Base-by-base conservation (phyloP, 2,329 filamentous ascomycete species). In the Ophiostoma sp. region DNA sequence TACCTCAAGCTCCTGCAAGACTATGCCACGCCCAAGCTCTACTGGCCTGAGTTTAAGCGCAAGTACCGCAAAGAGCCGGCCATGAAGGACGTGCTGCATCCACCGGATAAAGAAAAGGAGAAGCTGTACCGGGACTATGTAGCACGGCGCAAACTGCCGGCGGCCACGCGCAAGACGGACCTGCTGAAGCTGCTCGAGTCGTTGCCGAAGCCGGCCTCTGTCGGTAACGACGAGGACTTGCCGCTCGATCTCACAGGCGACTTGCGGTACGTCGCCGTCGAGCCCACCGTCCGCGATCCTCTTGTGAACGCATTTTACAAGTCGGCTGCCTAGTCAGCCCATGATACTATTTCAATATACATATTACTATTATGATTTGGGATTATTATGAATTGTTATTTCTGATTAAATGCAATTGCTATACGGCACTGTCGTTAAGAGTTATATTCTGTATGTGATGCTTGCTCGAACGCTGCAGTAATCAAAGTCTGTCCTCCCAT, bases 21-120 rank as follows among this genome's bases (percentile, higher is more conserved):
- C 65, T 86, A 92, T 73, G 94, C 93, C 0, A 95, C 89, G 0
- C 89, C 92, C 0, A 98, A 97, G 79, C 83, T 99, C 0, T 99
- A 96, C 81, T 99, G 95, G 95, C 89, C 92, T 0, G 95, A 99
- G 76, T 99, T 99, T 79, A 92, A 91, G 74, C 84, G 95, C 45
- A 99, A 97, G 76, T 95, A 87, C 78, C 90, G 89, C 72, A 93
- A 90, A 72, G 93, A 96, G 72, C 78, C 85, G 0, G 85, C 88
- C 66, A 93, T 99, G 90, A 90, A 89, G 70, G 90, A 94, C 69
- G 81, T 85, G 42, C 85, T 83, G 66, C 81, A 93, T 38, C 80
- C 82, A 44, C 55, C 65, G 45, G 92, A 94, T 74, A 92, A 89
- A 76, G 91, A 94, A 66, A 84, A 89, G 45, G 92, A 96, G 75